Base-by-base conservation (phyloP, 768 basidiomycete genomes). In the Podaxis sp. region DNA sequence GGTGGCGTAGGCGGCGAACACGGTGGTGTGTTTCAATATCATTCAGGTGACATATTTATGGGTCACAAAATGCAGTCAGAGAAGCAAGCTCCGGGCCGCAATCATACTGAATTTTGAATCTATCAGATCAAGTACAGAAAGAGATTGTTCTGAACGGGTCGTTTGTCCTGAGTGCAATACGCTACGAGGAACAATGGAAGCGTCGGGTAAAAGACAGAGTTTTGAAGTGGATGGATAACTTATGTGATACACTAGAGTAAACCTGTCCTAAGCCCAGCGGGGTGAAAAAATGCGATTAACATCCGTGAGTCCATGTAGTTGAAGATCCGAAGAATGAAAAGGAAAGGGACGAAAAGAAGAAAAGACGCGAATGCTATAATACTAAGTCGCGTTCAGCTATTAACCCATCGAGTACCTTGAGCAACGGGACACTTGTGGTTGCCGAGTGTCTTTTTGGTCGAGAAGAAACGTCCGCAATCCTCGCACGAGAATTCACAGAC, bases 351-450 rank as follows among this genome's bases (percentile, higher is more conserved):
- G 54, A 56, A 60, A 50, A 17, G 48, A 40, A 62, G 24, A 63
- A 46, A 44, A 28, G 49, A 40, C 22, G 30, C 17, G 37, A 46
- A 46, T 2, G 44, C 22, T 36, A 40, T 36, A 12, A 46, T 33
- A 33, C 33, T 10, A 33, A 33, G 10, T 20, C 36, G 40, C 54
- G 44, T 62, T 68, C 64, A 78, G 62, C 62, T 72, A 58, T 74
- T 75, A 24, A 84, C 79, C 82, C 81, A 83, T 57, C 83, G 75
- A 0, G 81, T 80, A 6, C 78, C 77, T 66, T 78, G 79, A 0
- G 80, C 78, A n/a, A 79, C 74, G 20, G 82, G 82, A 66, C 84
- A 86, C 69, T 81, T 84, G 70, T 86, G 84, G 57, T 84, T 84
- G 4, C 79, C 80, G 38, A 84, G 70, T 1, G 83, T 84, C 67